Evolutionary conservation across 1,284 basidiomycete species (phyloP), one percentile per base, ranked within the genome.

Genomic region (Austropuccinia psidii): DNA sequence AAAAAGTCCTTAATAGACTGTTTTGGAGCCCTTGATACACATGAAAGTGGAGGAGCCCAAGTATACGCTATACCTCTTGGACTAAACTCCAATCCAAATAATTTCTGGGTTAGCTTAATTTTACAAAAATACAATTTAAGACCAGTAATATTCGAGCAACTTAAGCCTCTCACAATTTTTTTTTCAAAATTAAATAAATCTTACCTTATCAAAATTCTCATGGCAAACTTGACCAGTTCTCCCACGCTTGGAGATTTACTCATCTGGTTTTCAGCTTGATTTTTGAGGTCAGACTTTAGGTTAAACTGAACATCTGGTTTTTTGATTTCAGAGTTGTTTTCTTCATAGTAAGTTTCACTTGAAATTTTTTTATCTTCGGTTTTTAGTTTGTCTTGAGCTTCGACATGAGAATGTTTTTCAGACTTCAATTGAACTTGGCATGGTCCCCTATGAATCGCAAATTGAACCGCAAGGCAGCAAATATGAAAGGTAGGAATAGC

Each of bases 381-480:
- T n/a, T n/a, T n/a, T n/a, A n/a, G n/a, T n/a, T n/a, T n/a, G n/a
- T n/a, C n/a, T n/a, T n/a, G n/a, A n/a, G n/a, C n/a, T n/a, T n/a
- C n/a, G 55, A 19, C 55, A 11, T 21, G 13, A 5, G 39, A 21
- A 60, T 17, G 31, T 37, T 58, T 58, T 37, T 41, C 37, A 24
- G n/a, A 0, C 15, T 60, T 15, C n/a, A 41, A 3, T 1, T 19
- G 29, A 24, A 35, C 17, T 27, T 41, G 45, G 37, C 37, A 37
- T 60, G 57, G 57, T 29, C 57, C 57, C 27, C 57, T 37, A 60
- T 60, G 57, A 33, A 60, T 41, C 37, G 57, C 57, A 41, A 60
- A 60, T 24, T 60, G 57, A 41, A 43, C n/a, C 37, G 57, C 57
- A n/a, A 60, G 37, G 24, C 57, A 60, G 57, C 57, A 60, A 24